These are phyloP conservation scores for Haematococcus lacustris DNA, from an alignment of 139 green algal species.

Conservation along the genomic window DNA sequence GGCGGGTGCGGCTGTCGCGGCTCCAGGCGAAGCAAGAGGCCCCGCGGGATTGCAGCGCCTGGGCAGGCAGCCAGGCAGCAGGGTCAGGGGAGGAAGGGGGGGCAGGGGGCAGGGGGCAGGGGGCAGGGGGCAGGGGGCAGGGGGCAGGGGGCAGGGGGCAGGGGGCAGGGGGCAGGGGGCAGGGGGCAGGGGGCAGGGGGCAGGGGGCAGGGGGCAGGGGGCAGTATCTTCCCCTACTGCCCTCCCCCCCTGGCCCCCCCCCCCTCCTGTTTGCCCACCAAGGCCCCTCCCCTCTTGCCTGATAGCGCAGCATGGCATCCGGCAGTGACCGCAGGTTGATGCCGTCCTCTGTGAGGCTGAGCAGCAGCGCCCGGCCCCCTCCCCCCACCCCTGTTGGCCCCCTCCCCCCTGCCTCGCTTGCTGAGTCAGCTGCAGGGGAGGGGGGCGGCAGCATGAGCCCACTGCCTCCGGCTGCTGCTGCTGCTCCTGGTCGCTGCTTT, in stretches of 20 bases:
- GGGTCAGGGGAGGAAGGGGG: too few relatives aligned
- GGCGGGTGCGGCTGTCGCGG: background rate
- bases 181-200: too few relatives aligned
- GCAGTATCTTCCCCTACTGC: too few relatives aligned
- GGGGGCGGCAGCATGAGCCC: too few relatives aligned
- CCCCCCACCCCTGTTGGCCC: background rate
- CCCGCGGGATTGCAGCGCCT: background rate
- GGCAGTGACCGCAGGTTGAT: conserved; percentile 21
- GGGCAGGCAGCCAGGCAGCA: background rate
- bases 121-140: too few relatives aligned
- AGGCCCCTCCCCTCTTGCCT: conserved; percentile 1
- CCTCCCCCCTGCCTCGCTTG: background rate
- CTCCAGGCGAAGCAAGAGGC: conserved; percentile 8
- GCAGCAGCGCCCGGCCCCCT: conserved; percentile 5
- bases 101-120: too few relatives aligned
- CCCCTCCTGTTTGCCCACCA: too few relatives aligned
- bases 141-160: too few relatives aligned
- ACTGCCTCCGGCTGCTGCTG: conserved; percentile 1
- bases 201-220: too few relatives aligned
- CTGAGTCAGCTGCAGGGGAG: too few relatives aligned
- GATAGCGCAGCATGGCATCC: conserved; percentile 16
- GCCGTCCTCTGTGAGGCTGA: conserved; percentile 12
- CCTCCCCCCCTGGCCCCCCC: too few relatives aligned
- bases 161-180: too few relatives aligned
- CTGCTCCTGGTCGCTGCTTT: background rate